phyloP scores from a whole-genome alignment of 2,329 filamentous ascomycete genomes.

The Trichoderma koningiopsis region DNA sequence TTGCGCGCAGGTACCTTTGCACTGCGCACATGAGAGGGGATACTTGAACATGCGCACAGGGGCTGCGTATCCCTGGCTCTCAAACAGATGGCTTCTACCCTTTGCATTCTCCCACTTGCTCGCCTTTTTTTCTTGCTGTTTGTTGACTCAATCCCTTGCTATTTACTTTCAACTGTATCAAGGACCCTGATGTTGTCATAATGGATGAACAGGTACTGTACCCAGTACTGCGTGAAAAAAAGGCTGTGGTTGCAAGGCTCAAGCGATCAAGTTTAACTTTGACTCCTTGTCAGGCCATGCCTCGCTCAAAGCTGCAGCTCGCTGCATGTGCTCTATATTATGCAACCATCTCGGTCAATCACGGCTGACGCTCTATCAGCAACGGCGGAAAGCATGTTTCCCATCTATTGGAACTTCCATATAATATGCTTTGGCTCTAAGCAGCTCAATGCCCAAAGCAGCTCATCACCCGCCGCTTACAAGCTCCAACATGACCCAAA shows the following conservation, averaged over 20 bases:
- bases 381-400: constrained; percentile 14
- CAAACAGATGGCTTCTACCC: background rate
- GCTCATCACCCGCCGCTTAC: background rate
- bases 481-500: background rate
- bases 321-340: background rate
- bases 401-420: constrained; percentile 5
- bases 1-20: background rate
- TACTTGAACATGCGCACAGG: background rate
- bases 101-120: background rate
- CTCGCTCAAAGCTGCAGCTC: background rate
- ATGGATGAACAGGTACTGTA: background rate
- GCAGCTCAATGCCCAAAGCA: background rate
- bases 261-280: background rate
- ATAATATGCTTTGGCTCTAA: constrained; percentile 15
- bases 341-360: background rate
- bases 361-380: background rate
- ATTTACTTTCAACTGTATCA: background rate
- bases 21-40: background rate
- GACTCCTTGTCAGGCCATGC: background rate
- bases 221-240: background rate
- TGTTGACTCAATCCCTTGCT: background rate
- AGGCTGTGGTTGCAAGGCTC: background rate
- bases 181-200: background rate
- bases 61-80: constrained; percentile 12
- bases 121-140: background rate